Evolutionary conservation across 2,329 filamentous ascomycete genomes (phyloP).

Genomic region (Cyphellophora attinorum): DNA sequence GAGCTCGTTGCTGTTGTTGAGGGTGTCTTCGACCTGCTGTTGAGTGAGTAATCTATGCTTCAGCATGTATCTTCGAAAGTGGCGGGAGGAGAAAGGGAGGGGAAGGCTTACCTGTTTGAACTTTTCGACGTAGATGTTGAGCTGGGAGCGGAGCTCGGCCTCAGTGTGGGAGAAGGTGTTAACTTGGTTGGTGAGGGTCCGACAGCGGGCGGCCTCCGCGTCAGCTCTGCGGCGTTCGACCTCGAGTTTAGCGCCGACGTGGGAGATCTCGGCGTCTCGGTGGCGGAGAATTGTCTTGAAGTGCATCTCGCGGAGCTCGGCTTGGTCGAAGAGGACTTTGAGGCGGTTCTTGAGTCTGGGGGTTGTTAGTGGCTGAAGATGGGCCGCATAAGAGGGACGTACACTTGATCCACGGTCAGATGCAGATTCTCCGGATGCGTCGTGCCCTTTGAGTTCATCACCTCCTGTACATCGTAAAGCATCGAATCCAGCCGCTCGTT

Average conservation of each 20-base stretch:
- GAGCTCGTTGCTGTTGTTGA: slow-evolving; percentile 96
- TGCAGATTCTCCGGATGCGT: slow-evolving; percentile 72
- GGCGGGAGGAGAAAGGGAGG: slow-evolving; percentile 18
- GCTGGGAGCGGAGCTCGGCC: slow-evolving; percentile 81
- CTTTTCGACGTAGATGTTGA: slow-evolving; percentile 98
- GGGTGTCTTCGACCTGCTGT: slow-evolving; percentile 86
- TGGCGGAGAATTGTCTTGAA: slow-evolving; percentile 86
- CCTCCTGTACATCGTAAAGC: slow-evolving; percentile 75
- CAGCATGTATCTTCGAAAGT: slow-evolving; percentile 16
- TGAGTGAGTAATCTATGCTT: slow-evolving; percentile 17
- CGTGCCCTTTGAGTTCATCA: slow-evolving; percentile 77
- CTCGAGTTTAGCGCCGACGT: slow-evolving; percentile 79
- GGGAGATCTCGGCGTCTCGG: slow-evolving; percentile 92
- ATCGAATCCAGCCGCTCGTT: slow-evolving; percentile 76
- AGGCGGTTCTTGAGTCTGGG: slow-evolving; percentile 62
- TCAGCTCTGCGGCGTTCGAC: slow-evolving; percentile 84
- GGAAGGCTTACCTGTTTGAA: slow-evolving; percentile 81
- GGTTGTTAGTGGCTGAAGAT: slow-evolving; percentile 9
- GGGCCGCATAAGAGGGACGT: slow-evolving; percentile 14
- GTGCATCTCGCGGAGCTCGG: slow-evolving; percentile 87
- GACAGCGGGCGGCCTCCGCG: slow-evolving; percentile 65
- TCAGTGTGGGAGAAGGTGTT: slow-evolving; percentile 95
- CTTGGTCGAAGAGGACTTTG: slow-evolving; percentile 93
- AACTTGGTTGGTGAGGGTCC: slow-evolving; percentile 81
- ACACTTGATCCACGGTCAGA: slow-evolving; percentile 84